phyloP scores from a whole-genome alignment of 768 basidiomycete genomes.

The Amanita rubescens region DNA sequence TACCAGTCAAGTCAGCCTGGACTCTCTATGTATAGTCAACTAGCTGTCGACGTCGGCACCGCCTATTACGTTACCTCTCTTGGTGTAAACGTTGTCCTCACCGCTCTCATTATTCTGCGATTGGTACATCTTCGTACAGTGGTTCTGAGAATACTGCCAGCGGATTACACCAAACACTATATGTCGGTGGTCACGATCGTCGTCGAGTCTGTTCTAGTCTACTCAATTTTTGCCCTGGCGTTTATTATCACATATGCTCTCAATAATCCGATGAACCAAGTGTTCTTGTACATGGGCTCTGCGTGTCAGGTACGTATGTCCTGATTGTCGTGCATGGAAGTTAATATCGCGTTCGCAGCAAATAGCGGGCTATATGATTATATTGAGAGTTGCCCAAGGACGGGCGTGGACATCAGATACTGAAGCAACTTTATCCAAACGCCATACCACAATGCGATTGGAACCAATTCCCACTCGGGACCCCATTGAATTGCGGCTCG shows the following conservation, averaged over 20 bases:
- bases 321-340: background rate
- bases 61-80: constrained; percentile 25
- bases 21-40: constrained; percentile 21
- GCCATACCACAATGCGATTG: too few species aligned
- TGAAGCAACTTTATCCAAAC: background rate
- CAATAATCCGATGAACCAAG: constrained; percentile 22
- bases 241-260: constrained; percentile 27
- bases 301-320: background rate
- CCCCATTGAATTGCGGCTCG: too few species aligned
- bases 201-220: constrained; percentile 29
- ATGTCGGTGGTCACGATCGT: constrained; percentile 24
- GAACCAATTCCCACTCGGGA: too few species aligned
- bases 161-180: constrained; percentile 23
- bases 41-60: constrained; percentile 18
- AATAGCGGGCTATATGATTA: constrained; percentile 40
- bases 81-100: constrained; percentile 24
- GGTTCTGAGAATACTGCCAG: constrained; percentile 19
- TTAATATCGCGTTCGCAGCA: background rate
- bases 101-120: constrained; percentile 22
- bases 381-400: constrained; percentile 38
- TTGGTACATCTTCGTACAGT: constrained; percentile 21
- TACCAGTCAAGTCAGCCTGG: constrained; percentile 11
- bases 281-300: constrained; percentile 16
- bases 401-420: constrained; percentile 33
- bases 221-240: constrained; percentile 23